Evolutionary conservation across 75 land plant genomes (phyloP).

Genomic region (Sequoiadendron giganteum): DNA sequence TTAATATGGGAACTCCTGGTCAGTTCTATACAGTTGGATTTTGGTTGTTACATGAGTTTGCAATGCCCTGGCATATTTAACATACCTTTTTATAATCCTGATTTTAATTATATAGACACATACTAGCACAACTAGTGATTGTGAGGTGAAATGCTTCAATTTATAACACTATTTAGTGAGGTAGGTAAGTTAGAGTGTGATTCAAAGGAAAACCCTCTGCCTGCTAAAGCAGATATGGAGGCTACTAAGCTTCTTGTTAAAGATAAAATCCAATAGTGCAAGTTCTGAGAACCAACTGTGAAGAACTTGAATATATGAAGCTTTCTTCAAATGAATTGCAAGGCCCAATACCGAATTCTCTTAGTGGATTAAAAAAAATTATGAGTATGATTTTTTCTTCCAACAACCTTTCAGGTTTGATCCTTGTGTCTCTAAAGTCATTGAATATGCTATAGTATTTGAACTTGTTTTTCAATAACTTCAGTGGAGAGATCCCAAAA

Average conservation of each 20-base stretch:
- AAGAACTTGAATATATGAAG: no score
- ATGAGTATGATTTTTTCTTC: no score
- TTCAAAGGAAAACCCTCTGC: conserved; percentile 64
- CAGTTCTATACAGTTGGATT: conserved; percentile 28
- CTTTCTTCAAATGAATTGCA: no score
- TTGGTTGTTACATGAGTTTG: conserved; percentile 80
- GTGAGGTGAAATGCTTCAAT: conserved; percentile 99
- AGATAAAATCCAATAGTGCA: conserved; percentile 67
- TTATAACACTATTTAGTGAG: conserved; percentile 78
- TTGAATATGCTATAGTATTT: no score
- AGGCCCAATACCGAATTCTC: no score
- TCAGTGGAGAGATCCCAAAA: no score
- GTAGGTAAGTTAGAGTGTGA: conserved; percentile 81
- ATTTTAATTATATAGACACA: conserved; percentile 88
- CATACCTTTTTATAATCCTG: conserved; percentile 81
- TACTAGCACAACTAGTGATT: conserved; percentile 96
- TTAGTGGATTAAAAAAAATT: no score
- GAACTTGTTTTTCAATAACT: no score
- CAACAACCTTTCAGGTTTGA: no score
- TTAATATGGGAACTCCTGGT: no score
- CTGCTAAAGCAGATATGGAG: conserved; percentile 68
- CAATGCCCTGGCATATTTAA: conserved; percentile 85
- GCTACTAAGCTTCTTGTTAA: conserved; percentile 50
- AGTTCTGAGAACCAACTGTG: conserved; percentile 41
- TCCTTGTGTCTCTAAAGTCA: no score